Conservation (phyloP, 2,329 filamentous ascomycete species). For the Penicillium sp. region DNA sequence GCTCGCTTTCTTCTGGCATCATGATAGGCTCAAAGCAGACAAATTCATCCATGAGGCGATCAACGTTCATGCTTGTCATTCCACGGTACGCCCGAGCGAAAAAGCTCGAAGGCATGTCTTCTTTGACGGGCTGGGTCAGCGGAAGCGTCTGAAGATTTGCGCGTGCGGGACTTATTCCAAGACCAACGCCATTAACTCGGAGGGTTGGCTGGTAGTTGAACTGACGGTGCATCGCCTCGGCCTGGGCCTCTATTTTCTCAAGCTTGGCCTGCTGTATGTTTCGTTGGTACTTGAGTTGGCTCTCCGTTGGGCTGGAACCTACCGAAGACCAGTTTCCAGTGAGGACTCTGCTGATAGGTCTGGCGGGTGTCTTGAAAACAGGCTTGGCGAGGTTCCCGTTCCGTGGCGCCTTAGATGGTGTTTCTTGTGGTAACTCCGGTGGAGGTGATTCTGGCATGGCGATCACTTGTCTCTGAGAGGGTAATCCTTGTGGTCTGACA, state of each 20-base stretch:
- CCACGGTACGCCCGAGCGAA: background rate
- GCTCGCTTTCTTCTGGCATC: background rate
- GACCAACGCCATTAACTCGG: background rate
- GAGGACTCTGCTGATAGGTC: background rate
- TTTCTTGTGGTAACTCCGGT: background rate
- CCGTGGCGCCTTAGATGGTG: background rate
- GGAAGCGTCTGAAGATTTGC: background rate
- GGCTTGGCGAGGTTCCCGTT: background rate
- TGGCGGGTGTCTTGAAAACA: background rate
- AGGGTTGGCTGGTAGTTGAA: background rate
- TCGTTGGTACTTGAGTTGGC: background rate
- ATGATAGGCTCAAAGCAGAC: background rate
- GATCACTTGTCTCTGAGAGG: background rate
- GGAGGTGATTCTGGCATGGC: background rate
- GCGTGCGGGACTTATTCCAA: background rate
- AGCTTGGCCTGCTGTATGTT: background rate
- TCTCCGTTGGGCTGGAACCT: background rate
- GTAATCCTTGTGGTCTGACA: background rate
- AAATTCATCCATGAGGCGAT: background rate
- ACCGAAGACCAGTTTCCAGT: background rate
- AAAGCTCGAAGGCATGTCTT: background rate
- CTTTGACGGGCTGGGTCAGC: background rate
- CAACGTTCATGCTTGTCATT: background rate
- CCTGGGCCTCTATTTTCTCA: background rate
- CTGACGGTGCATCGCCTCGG: background rate